Base-by-base conservation (phyloP, 306 rosid species). In the Coriaria nepalensis region DNA sequence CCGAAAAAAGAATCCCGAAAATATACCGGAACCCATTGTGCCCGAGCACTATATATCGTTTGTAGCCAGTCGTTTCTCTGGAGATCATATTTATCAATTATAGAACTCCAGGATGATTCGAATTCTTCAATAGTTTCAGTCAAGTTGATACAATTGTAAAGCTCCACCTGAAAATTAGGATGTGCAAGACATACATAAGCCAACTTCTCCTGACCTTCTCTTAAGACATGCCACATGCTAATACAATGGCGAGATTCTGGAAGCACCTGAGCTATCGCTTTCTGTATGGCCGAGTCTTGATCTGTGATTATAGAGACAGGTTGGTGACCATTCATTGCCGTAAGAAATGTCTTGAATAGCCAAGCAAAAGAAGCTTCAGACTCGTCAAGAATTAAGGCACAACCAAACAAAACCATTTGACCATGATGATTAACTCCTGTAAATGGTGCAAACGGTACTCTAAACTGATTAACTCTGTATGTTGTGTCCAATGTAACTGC, bases 341-440 rank as follows among this genome's bases (percentile, higher is more conserved):
- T 75, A 52, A 79, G 72, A 67, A 87, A 87, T 62, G 96, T 79
- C 68, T 79, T 87, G 36, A 79, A 68, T 38, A 87, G 70, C 96
- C 96, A 87, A 46, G 55, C 41, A 79, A 87, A 77, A 75, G 94
- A 72, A 59, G 86, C 87, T 64, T 87, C 92, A 2, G 96, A 87
- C 59, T 82, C 84, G 61, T 87, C 86, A 65, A 87, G 80, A 67
- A 87, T 79, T 65, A 87, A 76, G 39, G 92, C 92, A 73, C 94
- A 87, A 37, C 94, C 94, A 70, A 87, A 87, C 76, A 87, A 73
- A 68, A 87, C 63, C 40, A 60, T 73, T 66, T 82, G 96, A 47
- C 92, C 94, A 64, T 87, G 96, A 68, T 87, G 90, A 61, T 87
- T 87, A 61, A 87, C 81, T 68, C 94, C 94, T 2, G 94, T 79